These are phyloP conservation scores for Colletotrichum godetiae DNA, from an alignment of 2,329 filamentous ascomycete genomes.

Conservation along the genomic window DNA sequence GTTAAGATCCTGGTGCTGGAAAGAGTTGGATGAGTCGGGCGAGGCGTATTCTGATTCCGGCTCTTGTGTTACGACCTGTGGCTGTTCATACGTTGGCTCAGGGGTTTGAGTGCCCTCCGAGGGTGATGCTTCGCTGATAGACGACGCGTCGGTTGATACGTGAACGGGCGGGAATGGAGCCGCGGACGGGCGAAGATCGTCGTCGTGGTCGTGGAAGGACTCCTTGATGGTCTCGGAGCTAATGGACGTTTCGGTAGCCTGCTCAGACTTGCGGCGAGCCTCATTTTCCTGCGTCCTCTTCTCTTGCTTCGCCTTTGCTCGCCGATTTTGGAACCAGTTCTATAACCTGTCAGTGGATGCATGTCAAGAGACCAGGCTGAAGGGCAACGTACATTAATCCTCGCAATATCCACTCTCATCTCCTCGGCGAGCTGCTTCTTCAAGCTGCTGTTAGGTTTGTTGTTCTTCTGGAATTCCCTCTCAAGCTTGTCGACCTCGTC, in stretches of 20 bases:
- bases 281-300: constrained; percentile 65
- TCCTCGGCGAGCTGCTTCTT: constrained; percentile 71
- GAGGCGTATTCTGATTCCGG: constrained; percentile 32
- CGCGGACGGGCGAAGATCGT: constrained; percentile 53
- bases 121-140: constrained; percentile 7
- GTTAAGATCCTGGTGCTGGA: constrained; percentile 16
- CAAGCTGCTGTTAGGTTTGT: constrained; percentile 71
- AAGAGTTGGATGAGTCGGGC: constrained; percentile 24
- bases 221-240: constrained; percentile 48
- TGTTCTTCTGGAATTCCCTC: constrained; percentile 71
- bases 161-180: constrained; percentile 41
- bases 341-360: constrained; percentile 49
- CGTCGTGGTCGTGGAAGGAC: constrained; percentile 46
- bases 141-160: not conserved
- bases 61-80: not conserved
- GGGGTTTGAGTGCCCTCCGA: constrained; percentile 6
- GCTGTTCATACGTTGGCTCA: not conserved
- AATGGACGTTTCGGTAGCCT: constrained; percentile 49
- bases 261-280: constrained; percentile 46
- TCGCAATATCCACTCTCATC: constrained; percentile 71
- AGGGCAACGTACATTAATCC: constrained; percentile 66
- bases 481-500: constrained; percentile 70
- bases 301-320: constrained; percentile 74
- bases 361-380: constrained; percentile 8
- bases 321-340: constrained; percentile 78